These are phyloP conservation scores for Helotiales sp. DNA, from an alignment of 2,329 filamentous ascomycete species.

Conservation along the genomic window DNA sequence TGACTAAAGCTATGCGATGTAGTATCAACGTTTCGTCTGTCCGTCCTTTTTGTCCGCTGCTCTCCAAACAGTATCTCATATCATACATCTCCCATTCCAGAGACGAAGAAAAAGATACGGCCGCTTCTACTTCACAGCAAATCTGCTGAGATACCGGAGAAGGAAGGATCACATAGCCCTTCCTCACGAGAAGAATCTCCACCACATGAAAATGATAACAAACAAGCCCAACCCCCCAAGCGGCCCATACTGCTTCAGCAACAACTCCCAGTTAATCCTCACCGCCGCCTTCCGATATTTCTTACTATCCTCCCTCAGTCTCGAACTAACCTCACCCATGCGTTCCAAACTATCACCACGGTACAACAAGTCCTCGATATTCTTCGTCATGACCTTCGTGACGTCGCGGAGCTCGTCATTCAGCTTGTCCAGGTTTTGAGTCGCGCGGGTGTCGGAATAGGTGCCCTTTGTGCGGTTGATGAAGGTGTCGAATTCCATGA, in stretches of 20 bases:
- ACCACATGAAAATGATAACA: conserved; percentile 17
- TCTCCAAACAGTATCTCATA: no score
- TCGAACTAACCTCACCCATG: conserved; percentile 93
- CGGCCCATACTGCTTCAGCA: conserved; percentile 96
- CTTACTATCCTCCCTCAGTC: conserved; percentile 87
- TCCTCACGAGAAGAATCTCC: conserved; percentile 20
- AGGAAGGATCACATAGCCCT: background rate
- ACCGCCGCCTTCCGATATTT: conserved; percentile 94
- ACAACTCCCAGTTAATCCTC: conserved; percentile 95
- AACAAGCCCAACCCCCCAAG: conserved; percentile 60
- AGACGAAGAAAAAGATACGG: background rate
- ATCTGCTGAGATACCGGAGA: background rate
- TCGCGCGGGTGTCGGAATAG: conserved; percentile 89
- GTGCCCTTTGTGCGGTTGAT: conserved; percentile 91
- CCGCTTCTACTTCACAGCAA: background rate
- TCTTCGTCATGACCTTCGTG: conserved; percentile 99
- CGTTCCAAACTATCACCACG: conserved; percentile 91
- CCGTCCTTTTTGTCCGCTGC: no score
- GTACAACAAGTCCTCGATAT: conserved; percentile 97
- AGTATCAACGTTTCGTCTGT: no score
- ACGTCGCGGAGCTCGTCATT: conserved; percentile 98
- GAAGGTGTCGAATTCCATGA: conserved; percentile 98
- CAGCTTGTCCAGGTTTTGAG: conserved; percentile 90
- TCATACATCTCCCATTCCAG: no score
- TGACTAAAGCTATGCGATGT: no score